Evolutionary conservation across 352 stramenopile genomes (phyloP).

Genomic region (Phytophthora sp.): DNA sequence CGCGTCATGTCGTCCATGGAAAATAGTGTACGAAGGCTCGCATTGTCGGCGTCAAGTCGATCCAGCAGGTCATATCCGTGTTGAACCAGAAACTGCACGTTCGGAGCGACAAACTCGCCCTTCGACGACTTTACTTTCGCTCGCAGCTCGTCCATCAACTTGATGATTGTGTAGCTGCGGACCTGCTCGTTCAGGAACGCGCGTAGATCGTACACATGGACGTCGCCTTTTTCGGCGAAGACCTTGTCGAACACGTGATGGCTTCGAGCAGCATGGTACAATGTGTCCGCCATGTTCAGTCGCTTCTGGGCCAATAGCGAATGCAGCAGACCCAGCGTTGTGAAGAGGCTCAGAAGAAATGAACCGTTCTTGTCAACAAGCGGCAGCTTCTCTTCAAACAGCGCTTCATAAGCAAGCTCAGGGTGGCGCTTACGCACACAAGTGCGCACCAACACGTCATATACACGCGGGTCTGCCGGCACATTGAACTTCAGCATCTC

Average conservation of each 20-base stretch:
- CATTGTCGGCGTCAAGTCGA: constrained; percentile 74
- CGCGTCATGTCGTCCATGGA: constrained; percentile 87
- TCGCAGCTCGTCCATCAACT: constrained; percentile 63
- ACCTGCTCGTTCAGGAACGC: constrained; percentile 60
- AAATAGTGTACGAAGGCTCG: constrained; percentile 71
- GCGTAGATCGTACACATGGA: constrained; percentile 72
- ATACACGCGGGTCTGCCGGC: constrained; percentile 69
- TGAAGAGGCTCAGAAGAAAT: constrained; percentile 70
- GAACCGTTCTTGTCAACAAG: constrained; percentile 54
- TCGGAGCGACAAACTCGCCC: constrained; percentile 43
- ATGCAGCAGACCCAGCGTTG: constrained; percentile 71
- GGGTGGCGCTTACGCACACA: constrained; percentile 87
- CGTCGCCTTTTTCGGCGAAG: constrained; percentile 48
- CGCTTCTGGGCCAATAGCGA: constrained; percentile 75
- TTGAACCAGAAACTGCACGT: constrained; percentile 73
- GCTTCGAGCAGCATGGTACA: constrained; percentile 60
- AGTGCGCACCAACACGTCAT: constrained; percentile 82
- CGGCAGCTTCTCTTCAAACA: constrained; percentile 71
- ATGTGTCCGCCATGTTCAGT: constrained; percentile 63
- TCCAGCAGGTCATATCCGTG: constrained; percentile 83
- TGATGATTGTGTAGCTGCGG: constrained; percentile 69
- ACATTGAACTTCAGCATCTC: constrained; percentile 83
- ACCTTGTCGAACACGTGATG: constrained; percentile 63
- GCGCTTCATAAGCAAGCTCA: constrained; percentile 71
- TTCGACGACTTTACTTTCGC: constrained; percentile 50